A percentile compares a stretch with the other conserved stretches of the same genome.
Conservation (phyloP, 257 asterid genomes). For the Perilla frutescens region DNA sequence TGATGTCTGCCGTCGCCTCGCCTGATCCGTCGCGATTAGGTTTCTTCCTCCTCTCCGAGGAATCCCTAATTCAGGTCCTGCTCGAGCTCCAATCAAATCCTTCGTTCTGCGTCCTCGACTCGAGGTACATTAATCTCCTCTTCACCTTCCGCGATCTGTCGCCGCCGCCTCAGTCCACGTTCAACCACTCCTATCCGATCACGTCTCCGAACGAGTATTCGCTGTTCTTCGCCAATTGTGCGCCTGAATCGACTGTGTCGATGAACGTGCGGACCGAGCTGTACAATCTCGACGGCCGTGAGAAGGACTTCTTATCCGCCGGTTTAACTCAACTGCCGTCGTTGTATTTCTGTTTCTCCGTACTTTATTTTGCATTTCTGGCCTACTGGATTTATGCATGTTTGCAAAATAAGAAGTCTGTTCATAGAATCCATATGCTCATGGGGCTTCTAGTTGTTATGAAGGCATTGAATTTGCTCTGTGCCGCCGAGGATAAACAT, state of each 20-base stretch:
- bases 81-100: conserved; percentile 78
- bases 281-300: conserved; percentile 70
- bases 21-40: conserved; percentile 76
- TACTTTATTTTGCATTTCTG: conserved; percentile 62
- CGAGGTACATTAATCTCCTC: conserved; percentile 57
- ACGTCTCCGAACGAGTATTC: conserved; percentile 84
- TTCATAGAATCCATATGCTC: conserved; percentile 83
- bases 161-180: conserved; percentile 83
- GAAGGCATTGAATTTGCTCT: conserved; percentile 85
- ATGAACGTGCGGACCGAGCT: conserved; percentile 90
- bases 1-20: conserved; percentile 50
- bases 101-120: conserved; percentile 80
- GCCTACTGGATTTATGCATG: conserved; percentile 68
- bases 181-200: conserved; percentile 65
- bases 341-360: conserved; percentile 65
- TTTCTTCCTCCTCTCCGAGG: conserved; percentile 84
- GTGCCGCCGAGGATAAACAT: conserved; percentile 95
- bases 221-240: conserved; percentile 90
- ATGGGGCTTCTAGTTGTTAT: conserved; percentile 79
- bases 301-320: conserved; percentile 79
- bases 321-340: conserved; percentile 89
- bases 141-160: conserved; percentile 88
- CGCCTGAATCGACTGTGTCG: conserved; percentile 81
- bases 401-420: conserved; percentile 59
- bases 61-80: conserved; percentile 79